These are phyloP conservation scores for Chionographis japonica DNA, from an alignment of 106 monocot genomes.

Conservation along the genomic window DNA sequence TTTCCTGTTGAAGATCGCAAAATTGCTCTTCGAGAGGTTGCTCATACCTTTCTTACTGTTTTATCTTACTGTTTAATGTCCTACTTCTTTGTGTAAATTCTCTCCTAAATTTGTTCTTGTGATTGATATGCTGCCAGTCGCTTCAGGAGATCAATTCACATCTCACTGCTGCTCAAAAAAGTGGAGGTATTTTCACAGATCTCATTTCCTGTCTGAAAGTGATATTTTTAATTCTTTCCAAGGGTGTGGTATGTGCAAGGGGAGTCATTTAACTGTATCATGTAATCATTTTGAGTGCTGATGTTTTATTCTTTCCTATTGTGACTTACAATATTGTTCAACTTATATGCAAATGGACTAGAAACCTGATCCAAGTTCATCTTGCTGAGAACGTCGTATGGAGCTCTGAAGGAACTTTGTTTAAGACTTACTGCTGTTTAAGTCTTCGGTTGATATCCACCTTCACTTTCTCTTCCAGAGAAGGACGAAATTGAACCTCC, in stretches of 20 bases:
- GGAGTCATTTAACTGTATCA: neutral
- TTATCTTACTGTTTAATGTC: neutral
- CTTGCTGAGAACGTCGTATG: no score
- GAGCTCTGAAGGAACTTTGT: no score
- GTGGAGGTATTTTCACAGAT: constrained; percentile 64
- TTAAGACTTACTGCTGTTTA: no score
- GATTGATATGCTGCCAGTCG: constrained; percentile 43
- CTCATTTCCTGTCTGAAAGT: neutral
- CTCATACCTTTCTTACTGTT: neutral
- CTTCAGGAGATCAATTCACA: constrained; percentile 82
- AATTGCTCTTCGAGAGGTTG: constrained; percentile 90
- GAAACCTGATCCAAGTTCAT: no score
- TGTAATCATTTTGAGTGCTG: no score
- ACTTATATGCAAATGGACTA: no score
- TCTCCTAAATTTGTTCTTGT: constrained; percentile 9
- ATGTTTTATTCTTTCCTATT: no score
- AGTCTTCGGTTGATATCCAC: no score
- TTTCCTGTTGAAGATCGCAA: constrained; percentile 98
- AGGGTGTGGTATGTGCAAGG: no score
- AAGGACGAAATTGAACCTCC: no score
- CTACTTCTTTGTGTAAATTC: neutral
- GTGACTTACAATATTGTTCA: no score
- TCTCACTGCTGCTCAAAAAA: constrained; percentile 62
- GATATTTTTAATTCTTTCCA: neutral
- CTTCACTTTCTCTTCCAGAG: no score